Conservation (phyloP, 495 filamentous ascomycete genomes). For the Pyronema domesticum region DNA sequence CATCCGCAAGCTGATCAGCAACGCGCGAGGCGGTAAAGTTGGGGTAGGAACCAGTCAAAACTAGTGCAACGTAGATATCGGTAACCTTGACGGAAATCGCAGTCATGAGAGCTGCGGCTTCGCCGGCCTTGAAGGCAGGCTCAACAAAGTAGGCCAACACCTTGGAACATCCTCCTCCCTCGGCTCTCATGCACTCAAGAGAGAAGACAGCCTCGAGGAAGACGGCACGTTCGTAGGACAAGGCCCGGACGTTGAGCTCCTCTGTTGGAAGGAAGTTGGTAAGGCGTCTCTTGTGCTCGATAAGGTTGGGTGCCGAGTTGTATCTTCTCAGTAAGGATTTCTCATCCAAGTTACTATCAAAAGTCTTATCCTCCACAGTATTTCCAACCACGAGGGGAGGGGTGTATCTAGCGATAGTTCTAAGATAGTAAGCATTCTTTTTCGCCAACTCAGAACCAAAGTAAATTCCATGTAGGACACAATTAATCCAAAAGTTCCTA, state of each 20-base stretch:
- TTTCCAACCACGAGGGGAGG: slow-evolving; percentile 61
- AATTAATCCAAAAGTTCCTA: slow-evolving; percentile 93
- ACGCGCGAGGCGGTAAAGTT: slow-evolving; percentile 66
- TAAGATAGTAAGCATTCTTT: slow-evolving; percentile 51
- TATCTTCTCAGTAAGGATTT: slow-evolving; percentile 78
- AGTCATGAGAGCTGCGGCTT: slow-evolving; percentile 74
- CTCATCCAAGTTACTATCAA: slow-evolving; percentile 89
- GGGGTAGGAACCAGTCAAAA: slow-evolving; percentile 45
- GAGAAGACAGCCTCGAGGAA: slow-evolving; percentile 77
- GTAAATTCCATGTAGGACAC: slow-evolving; percentile 82
- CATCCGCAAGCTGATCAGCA: slow-evolving; percentile 67
- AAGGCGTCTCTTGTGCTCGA: slow-evolving; percentile 63
- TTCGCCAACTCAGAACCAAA: slow-evolving; percentile 48
- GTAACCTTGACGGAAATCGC: slow-evolving; percentile 54
- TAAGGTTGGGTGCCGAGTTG: slow-evolving; percentile 53
- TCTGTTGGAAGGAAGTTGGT: slow-evolving; percentile 51
- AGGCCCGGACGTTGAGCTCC: slow-evolving; percentile 54
- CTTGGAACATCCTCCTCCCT: slow-evolving; percentile 70
- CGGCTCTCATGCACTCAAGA: slow-evolving; percentile 67
- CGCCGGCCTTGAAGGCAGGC: slow-evolving; percentile 57
- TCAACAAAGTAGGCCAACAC: slow-evolving; percentile 82
- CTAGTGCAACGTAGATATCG: slow-evolving; percentile 52
- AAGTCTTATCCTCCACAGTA: slow-evolving; percentile 42
- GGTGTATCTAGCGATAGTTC: slow-evolving; percentile 66
- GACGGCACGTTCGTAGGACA: slow-evolving; percentile 74